A percentile compares a stretch with the other conserved stretches of the same genome.
Evolutionary conservation across 352 stramenopile species (phyloP).

Genomic region (Pythium rishiriense): DNA sequence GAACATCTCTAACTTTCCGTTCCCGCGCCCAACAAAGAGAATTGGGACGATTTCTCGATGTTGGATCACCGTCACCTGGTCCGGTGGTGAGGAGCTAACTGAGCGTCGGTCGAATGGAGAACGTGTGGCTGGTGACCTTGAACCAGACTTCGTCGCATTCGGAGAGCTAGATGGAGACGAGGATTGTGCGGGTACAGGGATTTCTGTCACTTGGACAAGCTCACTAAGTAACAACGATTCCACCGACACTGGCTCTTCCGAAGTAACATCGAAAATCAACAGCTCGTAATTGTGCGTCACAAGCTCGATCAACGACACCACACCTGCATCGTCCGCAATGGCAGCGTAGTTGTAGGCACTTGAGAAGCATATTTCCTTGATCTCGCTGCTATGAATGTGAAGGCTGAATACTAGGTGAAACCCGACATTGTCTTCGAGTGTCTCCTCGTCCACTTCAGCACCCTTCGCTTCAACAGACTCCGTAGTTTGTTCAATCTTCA

Average conservation of each 20-base stretch:
- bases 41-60: conserved; percentile 59
- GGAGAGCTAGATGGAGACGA: conserved; percentile 1
- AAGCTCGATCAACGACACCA: conserved; percentile 60
- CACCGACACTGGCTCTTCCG: conserved; percentile 53
- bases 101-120: conserved; percentile 18
- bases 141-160: conserved; percentile 7
- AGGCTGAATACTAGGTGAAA: conserved; percentile 53
- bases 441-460: not conserved
- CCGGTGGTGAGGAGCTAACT: conserved; percentile 8
- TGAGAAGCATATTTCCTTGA: conserved; percentile 50
- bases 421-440: conserved; percentile 26
- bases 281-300: conserved; percentile 54
- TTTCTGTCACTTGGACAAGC: conserved; percentile 61
- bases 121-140: conserved; percentile 5
- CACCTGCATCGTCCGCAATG: conserved; percentile 53
- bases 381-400: conserved; percentile 60
- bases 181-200: conserved; percentile 29
- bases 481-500: not conserved
- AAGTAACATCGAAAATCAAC: conserved; percentile 53
- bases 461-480: not conserved
- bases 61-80: conserved; percentile 30
- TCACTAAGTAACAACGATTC: conserved; percentile 68
- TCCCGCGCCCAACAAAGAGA: conserved; percentile 69
- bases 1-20: conserved; percentile 73
- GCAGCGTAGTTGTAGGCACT: conserved; percentile 52